These are phyloP conservation scores for Fennellomyces sp. DNA, from an alignment of 371 early-diverging fungal genomes.

Conservation along the genomic window DNA sequence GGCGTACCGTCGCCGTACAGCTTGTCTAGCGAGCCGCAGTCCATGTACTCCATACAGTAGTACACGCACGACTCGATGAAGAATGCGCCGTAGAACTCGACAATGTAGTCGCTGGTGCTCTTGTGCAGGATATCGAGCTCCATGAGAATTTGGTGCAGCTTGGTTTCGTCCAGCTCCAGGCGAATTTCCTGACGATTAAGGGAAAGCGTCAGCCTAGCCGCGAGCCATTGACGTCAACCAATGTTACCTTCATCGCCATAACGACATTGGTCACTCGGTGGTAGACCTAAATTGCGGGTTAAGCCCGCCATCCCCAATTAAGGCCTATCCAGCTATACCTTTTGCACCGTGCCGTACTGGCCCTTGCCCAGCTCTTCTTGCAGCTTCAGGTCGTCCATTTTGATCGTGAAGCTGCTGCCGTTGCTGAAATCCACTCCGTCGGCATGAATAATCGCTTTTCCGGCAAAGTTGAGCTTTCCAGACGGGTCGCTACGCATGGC, in stretches of 20 bases:
- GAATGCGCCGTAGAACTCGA: slow-evolving; percentile 98
- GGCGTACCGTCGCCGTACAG: slow-evolving; percentile 82
- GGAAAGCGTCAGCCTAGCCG: too few relatives aligned
- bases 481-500: slow-evolving; percentile 72
- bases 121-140: slow-evolving; percentile 84
- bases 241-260: slow-evolving; percentile 89
- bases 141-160: slow-evolving; percentile 90
- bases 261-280: slow-evolving; percentile 87
- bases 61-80: slow-evolving; percentile 95
- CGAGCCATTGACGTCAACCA: too few relatives aligned
- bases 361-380: slow-evolving; percentile 86
- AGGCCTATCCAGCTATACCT: too few relatives aligned
- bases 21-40: slow-evolving; percentile 90
- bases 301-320: not conserved
- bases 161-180: slow-evolving; percentile 86
- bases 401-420: slow-evolving; percentile 87
- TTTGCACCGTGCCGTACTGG: slow-evolving; percentile 92
- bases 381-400: slow-evolving; percentile 83
- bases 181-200: slow-evolving; percentile 81
- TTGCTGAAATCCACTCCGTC: slow-evolving; percentile 91
- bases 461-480: slow-evolving; percentile 89
- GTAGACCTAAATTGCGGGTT: slow-evolving; percentile 40
- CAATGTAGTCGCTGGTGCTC: slow-evolving; percentile 85
- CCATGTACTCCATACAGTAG: slow-evolving; percentile 96
- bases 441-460: slow-evolving; percentile 90